Evolutionary conservation across 495 filamentous ascomycete genomes (phyloP).

Genomic region (Hypomontagnella monticulosa): DNA sequence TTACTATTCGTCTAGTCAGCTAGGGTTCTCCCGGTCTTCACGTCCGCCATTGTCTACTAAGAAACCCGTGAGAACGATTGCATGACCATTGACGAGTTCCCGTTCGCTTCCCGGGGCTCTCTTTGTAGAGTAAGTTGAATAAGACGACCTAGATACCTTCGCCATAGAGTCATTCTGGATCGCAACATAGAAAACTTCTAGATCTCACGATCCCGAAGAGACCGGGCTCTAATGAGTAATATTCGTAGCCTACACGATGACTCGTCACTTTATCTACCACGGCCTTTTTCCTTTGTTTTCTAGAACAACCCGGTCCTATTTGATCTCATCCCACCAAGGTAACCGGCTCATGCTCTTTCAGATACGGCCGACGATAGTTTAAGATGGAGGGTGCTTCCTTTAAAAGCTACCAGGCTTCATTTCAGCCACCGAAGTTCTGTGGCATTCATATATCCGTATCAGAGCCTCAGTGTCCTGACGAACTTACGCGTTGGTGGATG

Average conservation of each 20-base stretch:
- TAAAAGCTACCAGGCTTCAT: conserved; percentile 17
- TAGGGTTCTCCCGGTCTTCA: conserved; percentile 18
- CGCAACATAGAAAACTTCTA: conserved; percentile 33
- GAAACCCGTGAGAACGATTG: conserved; percentile 26
- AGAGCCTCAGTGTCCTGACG: background rate
- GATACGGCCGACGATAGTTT: conserved; percentile 18
- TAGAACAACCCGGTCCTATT: conserved; percentile 14
- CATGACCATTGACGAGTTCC: conserved; percentile 34
- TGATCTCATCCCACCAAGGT: conserved; percentile 14
- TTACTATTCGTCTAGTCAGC: conserved; percentile 29
- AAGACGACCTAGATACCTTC: conserved; percentile 36
- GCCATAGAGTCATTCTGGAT: background rate
- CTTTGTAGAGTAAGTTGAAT: conserved; percentile 33
- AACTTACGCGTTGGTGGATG: background rate
- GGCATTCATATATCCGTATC: conserved; percentile 33
- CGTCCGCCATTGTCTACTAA: conserved; percentile 22
- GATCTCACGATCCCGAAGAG: conserved; percentile 14
- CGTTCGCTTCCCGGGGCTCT: background rate
- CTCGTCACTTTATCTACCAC: conserved; percentile 23
- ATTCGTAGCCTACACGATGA: conserved; percentile 4
- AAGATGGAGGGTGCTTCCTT: conserved; percentile 39
- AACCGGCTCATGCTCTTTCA: conserved; percentile 22
- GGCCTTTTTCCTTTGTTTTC: conserved; percentile 31
- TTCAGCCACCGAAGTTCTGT: conserved; percentile 1
- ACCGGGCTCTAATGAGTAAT: conserved; percentile 11